Evolutionary conservation across 2,329 filamentous ascomycete genomes (phyloP).

Genomic region (Trichothecium sympodiale): DNA sequence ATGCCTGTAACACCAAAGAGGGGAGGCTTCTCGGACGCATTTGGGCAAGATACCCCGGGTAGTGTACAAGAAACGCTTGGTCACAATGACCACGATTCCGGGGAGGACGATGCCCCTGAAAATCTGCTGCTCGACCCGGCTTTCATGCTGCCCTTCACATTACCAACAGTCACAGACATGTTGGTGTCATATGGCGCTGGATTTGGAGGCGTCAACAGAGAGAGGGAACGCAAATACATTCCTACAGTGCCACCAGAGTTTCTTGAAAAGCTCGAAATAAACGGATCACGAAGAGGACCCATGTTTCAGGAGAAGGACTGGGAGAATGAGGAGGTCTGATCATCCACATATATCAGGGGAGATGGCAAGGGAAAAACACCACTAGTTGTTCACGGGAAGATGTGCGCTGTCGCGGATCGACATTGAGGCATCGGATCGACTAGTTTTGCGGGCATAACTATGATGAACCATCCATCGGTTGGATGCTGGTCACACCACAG

Average conservation of each 20-base stretch:
- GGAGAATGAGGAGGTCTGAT: constrained; percentile 51
- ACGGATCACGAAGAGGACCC: constrained; percentile 37
- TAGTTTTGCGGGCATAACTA: no score
- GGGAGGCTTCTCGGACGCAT: constrained; percentile 25
- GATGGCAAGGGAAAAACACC: no score
- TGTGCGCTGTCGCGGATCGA: no score
- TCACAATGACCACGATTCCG: constrained; percentile 17
- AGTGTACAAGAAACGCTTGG: constrained; percentile 27
- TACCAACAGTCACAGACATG: constrained; percentile 97
- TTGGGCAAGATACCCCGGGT: constrained; percentile 29
- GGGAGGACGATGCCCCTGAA: constrained; percentile 53
- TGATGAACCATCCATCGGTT: no score
- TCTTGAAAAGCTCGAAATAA: constrained; percentile 69
- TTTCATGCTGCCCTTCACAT: constrained; percentile 85
- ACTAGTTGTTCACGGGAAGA: no score
- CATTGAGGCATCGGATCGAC: no score
- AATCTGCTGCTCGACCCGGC: constrained; percentile 78
- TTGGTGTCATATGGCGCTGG: constrained; percentile 88
- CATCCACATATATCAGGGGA: no score
- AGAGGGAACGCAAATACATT: constrained; percentile 89
- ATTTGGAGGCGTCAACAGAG: constrained; percentile 83
- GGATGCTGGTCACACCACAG: no score
- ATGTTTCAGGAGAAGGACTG: constrained; percentile 55
- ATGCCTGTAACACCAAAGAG: constrained; percentile 33
- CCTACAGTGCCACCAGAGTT: constrained; percentile 93